Percentiles rank a stretch among this genome's conserved stretches.
Evolutionary conservation across 2,329 filamentous ascomycete species (phyloP).

Genomic region (Trichoderma endophyticum): DNA sequence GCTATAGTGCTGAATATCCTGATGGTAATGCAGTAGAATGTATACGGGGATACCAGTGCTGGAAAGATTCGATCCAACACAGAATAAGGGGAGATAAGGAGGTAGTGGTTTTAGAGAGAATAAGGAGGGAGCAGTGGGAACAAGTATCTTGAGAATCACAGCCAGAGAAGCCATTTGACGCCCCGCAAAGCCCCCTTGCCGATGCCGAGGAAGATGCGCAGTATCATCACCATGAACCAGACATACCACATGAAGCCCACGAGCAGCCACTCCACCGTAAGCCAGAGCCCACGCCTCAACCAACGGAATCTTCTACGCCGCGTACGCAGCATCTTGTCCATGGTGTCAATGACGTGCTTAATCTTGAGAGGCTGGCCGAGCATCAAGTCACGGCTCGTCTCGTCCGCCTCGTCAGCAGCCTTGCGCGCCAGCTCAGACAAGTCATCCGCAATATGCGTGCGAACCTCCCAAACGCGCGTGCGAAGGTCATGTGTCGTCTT

Average conservation of each 20-base stretch:
- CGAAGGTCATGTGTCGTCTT: constrained; percentile 55
- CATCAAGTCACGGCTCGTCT: constrained; percentile 71
- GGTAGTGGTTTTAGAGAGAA: background rate
- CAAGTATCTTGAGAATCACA: constrained; percentile 40
- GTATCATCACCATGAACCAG: constrained; percentile 82
- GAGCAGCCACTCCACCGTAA: constrained; percentile 80
- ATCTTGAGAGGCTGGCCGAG: constrained; percentile 74
- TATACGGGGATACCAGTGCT: background rate
- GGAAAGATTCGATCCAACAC: background rate
- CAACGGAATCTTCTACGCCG: constrained; percentile 67
- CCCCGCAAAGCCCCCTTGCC: constrained; percentile 57
- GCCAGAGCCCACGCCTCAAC: constrained; percentile 73
- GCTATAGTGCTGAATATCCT: background rate
- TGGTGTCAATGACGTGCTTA: constrained; percentile 74
- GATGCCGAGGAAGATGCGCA: constrained; percentile 62
- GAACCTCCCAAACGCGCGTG: constrained; percentile 45
- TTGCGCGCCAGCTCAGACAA: constrained; percentile 60
- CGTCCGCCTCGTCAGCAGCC: constrained; percentile 75
- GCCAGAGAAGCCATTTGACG: constrained; percentile 81
- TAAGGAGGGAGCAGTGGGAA: background rate
- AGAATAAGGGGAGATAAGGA: background rate
- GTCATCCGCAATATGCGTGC: constrained; percentile 48
- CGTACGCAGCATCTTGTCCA: constrained; percentile 71
- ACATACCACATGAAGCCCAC: constrained; percentile 92
- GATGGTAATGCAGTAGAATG: background rate